Evolutionary conservation across 768 basidiomycete genomes (phyloP), one percentile per base, ranked within the genome.

Genomic region (Kockovaella imperatae): DNA sequence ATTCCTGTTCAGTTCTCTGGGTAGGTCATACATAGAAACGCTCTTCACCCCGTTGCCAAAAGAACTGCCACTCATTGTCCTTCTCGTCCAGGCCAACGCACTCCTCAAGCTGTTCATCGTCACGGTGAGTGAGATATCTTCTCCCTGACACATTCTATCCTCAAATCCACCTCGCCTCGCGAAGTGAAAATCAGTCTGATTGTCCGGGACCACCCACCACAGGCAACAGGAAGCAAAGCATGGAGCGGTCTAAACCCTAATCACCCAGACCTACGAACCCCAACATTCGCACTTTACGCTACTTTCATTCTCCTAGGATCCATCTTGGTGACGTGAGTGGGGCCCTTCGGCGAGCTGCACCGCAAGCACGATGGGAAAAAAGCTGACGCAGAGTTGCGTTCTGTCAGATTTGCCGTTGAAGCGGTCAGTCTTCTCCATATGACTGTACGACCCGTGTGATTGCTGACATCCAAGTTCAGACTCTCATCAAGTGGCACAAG

Each of bases 41-140:
- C 25, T n/a, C 30, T 21, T 28, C 2, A 25, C 4, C 13, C 14
- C 38, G 17, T 10, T 23, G 14, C 4, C 17, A 23, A 4, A n/a
- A 23, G 10, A 29, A n/a, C 26, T 18, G 20, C 43, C 35, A 31
- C 45, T 48, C 35, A 21, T 4, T n/a, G n/a, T 5, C n/a, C 17
- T 14, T 23, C 20, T 4, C 7, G 5, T 46, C 5, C 25, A 56
- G 50, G 58, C 58, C 10, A 62, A 59, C 35, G 58, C 54, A 4
- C 57, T 60, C 44, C 49, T 66, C 41, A 66, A 66, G 36, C 46
- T 66, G 29, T 62, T 62, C 50, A 62, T 66, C 34, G 56, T 47
- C 20, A 54, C 50, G 6, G 62, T 59, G 30, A 49, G 55, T 54
- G 35, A 24, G 7, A 26, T 35, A 30, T 7, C 13, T 28, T 24